A percentile compares a stretch with the other conserved stretches of the same genome.
phyloP scores from a whole-genome alignment of 768 basidiomycete genomes.

The Lepiota venenata region DNA sequence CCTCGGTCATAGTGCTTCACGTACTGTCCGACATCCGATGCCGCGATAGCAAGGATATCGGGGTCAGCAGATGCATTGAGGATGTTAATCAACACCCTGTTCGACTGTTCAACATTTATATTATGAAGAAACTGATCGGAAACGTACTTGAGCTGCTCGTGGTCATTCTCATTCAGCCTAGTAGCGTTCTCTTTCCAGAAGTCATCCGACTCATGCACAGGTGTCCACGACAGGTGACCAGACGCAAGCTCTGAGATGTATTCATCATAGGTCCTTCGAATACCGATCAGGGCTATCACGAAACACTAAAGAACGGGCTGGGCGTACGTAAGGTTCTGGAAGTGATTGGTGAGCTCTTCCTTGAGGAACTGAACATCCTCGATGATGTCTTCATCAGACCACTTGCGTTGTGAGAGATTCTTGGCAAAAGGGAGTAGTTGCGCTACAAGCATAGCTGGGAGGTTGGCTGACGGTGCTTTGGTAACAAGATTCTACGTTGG shows the following conservation, averaged over 20 bases:
- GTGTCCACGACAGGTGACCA: conserved; percentile 93
- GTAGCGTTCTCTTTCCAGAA: conserved; percentile 97
- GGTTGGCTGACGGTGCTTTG: conserved; percentile 83
- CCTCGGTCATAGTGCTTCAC: conserved; percentile 89
- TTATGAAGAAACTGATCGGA: background rate
- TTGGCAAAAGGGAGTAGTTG: conserved; percentile 84
- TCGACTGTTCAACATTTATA: background rate
- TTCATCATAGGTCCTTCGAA: conserved; percentile 87
- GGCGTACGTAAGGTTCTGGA: conserved; percentile 87
- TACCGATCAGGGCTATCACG: background rate
- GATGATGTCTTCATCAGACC: conserved; percentile 91
- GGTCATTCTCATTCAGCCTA: conserved; percentile 81
- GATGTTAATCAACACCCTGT: conserved; percentile 71
- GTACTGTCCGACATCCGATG: conserved; percentile 92
- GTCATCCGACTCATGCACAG: conserved; percentile 92
- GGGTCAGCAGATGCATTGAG: conserved; percentile 70
- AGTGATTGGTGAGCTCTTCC: conserved; percentile 80
- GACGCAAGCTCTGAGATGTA: conserved; percentile 88
- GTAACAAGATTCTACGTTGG: conserved; percentile 74
- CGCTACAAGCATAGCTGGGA: conserved; percentile 89
- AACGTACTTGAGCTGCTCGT: conserved; percentile 77
- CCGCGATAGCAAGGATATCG: conserved; percentile 83
- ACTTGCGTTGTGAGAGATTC: conserved; percentile 81
- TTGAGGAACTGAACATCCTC: conserved; percentile 89
- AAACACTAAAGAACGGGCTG: background rate